Base-by-base conservation (phyloP, 73 alveolate genomes). In the Tetrahymena elliotti region DNA sequence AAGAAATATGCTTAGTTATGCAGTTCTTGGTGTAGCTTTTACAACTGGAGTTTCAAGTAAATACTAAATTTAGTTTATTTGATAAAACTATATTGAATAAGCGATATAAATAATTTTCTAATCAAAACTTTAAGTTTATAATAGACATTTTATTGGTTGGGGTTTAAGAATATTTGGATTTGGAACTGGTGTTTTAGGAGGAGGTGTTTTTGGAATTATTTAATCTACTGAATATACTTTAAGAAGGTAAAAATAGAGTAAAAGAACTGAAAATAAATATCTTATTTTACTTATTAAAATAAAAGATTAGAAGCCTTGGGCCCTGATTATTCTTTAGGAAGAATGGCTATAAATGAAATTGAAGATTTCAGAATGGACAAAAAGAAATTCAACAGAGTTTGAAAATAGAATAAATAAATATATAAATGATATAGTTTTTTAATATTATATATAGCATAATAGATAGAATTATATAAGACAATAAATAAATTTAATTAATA, bases 351-450 rank as follows among this genome's bases (percentile, higher is more conserved):
- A 39, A 88, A 39, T 52, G 96, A 94, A 53, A 94, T 94, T 47
- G 96, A 94, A 88, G 96, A 94, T 40, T 94, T 94, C n/a, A 94
- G 96, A 94, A 84, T 92, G 96, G 96, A 94, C 40, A 94, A 94
- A 52, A 94, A 84, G 52, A 88, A 84, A 36, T 83, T 83, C 54
- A 94, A 94, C 40, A 94, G 93, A 41, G 92, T 94, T 40, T 94
- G 96, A 94, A 20, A 33, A 93, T 35, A 52, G 5, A 52, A 41
- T 83, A 52, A 84, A 93, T 53, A n/a, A 35, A 38, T 37, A 40
- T 40, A 10, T 10, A 40, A 40, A 40, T 40, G n/a, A n/a, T n/a
- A n/a, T n/a, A n/a, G n/a, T n/a, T n/a, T n/a, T n/a, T n/a, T n/a
- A n/a, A n/a, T n/a, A n/a, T n/a, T n/a, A n/a, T 40, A 41, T 6